These are phyloP conservation scores for Dothistroma septosporum DNA, from an alignment of 2,329 filamentous ascomycete genomes.

Conservation along the genomic window DNA sequence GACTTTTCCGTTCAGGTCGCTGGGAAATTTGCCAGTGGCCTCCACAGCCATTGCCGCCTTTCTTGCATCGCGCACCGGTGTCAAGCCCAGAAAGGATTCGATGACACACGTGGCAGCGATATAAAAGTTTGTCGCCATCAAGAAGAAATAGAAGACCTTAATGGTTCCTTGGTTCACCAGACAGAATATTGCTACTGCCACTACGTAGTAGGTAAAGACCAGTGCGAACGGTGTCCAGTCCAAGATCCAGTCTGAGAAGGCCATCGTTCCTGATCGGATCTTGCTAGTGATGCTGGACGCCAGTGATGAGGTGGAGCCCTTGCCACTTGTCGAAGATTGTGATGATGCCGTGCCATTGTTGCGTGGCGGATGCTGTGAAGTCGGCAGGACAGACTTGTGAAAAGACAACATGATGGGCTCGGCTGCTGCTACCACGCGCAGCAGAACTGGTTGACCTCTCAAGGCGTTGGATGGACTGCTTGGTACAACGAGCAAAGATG, in stretches of 20 bases:
- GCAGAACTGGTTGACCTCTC: not conserved
- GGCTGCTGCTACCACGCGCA: not conserved
- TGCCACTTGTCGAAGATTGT: constrained; percentile 6
- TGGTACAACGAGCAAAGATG: not conserved
- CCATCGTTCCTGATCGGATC: constrained; percentile 14
- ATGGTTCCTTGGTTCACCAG: constrained; percentile 27
- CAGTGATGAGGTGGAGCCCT: constrained; percentile 14
- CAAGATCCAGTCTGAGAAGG: constrained; percentile 30
- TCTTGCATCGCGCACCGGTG: constrained; percentile 29
- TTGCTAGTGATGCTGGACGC: constrained; percentile 12
- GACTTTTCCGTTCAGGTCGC: constrained; percentile 24
- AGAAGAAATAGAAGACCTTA: constrained; percentile 34
- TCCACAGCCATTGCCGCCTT: constrained; percentile 30
- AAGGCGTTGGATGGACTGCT: not conserved
- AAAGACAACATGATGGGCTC: constrained; percentile 15
- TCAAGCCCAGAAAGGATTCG: constrained; percentile 33
- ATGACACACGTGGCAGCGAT: constrained; percentile 28
- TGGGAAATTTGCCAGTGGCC: constrained; percentile 23
- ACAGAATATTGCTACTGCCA: constrained; percentile 31
- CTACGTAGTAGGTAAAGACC: constrained; percentile 30
- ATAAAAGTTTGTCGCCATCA: constrained; percentile 34
- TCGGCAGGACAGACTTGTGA: constrained; percentile 8
- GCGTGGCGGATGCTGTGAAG: not conserved
- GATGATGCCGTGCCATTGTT: constrained; percentile 7
- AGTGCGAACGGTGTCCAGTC: constrained; percentile 31